phyloP scores from a whole-genome alignment of 495 filamentous ascomycete genomes.

The Tricharina praecox region DNA sequence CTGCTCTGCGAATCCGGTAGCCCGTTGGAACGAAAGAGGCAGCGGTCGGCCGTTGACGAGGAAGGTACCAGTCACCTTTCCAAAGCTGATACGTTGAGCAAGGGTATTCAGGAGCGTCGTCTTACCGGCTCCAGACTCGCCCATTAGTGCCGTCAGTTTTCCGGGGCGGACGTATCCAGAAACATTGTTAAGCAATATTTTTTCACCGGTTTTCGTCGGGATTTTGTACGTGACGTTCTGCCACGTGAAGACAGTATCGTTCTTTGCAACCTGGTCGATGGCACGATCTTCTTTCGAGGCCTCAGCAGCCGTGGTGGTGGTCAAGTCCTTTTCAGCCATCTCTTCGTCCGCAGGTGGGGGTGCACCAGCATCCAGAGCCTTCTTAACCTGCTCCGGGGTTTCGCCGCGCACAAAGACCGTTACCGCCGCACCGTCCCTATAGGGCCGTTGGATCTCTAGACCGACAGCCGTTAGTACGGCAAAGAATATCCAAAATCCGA shows the following conservation, averaged over 20 bases:
- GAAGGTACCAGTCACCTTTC: slow-evolving; percentile 35
- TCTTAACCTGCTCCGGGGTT: slow-evolving; percentile 36
- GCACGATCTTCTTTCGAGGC: slow-evolving; percentile 19
- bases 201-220: slow-evolving; percentile 41
- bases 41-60: slow-evolving; percentile 36
- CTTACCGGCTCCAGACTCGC: slow-evolving; percentile 30
- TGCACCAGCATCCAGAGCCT: slow-evolving; percentile 31
- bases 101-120: slow-evolving; percentile 40
- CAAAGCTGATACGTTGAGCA: slow-evolving; percentile 40
- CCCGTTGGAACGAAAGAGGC: slow-evolving; percentile 28
- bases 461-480: slow-evolving; percentile 42
- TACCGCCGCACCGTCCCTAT: slow-evolving; percentile 51
- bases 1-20: slow-evolving; percentile 43
- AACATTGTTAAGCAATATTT: slow-evolving; percentile 43
- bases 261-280: slow-evolving; percentile 36
- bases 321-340: slow-evolving; percentile 19
- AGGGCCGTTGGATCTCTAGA: slow-evolving; percentile 53
- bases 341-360: slow-evolving; percentile 35
- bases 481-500: slow-evolving; percentile 49
- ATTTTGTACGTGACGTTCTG: slow-evolving; percentile 62
- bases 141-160: slow-evolving; percentile 51
- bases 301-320: slow-evolving; percentile 20
- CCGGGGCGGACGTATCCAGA: slow-evolving; percentile 57
- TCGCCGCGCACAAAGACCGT: slow-evolving; percentile 52
- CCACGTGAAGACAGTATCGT: slow-evolving; percentile 59